phyloP scores from a whole-genome alignment of 257 asterid genomes.

The Solanum clarkiae region DNA sequence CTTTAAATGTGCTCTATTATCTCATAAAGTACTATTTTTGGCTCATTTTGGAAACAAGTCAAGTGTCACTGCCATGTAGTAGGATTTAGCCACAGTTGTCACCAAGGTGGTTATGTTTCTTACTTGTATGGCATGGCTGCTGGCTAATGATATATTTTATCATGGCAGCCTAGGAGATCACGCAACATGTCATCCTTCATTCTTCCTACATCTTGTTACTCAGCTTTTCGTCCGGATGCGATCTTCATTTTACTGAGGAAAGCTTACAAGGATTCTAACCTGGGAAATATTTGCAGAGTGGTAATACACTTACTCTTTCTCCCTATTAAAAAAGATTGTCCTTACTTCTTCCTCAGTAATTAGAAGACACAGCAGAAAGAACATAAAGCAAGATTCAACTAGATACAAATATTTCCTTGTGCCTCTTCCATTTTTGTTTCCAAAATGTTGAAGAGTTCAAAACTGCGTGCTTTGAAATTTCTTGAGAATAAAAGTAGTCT shows the following conservation, averaged over 20 bases:
- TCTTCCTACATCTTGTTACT: constrained; percentile 48
- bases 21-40: not conserved
- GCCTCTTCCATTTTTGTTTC: not conserved
- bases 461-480: not conserved
- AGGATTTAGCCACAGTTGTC: not conserved
- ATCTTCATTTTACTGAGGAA: constrained; percentile 63
- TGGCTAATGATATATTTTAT: constrained; percentile 12
- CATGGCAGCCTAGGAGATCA: constrained; percentile 81
- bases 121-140: not conserved
- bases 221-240: constrained; percentile 78
- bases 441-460: not conserved
- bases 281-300: constrained; percentile 76
- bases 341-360: not conserved
- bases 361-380: not conserved
- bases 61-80: not conserved
- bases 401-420: not conserved
- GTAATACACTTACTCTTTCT: constrained; percentile 23
- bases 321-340: not conserved
- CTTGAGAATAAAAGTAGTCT: not conserved
- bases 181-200: constrained; percentile 36
- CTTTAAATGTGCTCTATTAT: not conserved
- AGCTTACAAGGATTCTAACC: constrained; percentile 69
- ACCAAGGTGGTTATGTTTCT: not conserved
- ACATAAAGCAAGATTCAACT: not conserved
- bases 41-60: not conserved